Evolutionary conservation across 192 early-diverging fungal genomes (phyloP).

Genomic region (Podila clonocystis): DNA sequence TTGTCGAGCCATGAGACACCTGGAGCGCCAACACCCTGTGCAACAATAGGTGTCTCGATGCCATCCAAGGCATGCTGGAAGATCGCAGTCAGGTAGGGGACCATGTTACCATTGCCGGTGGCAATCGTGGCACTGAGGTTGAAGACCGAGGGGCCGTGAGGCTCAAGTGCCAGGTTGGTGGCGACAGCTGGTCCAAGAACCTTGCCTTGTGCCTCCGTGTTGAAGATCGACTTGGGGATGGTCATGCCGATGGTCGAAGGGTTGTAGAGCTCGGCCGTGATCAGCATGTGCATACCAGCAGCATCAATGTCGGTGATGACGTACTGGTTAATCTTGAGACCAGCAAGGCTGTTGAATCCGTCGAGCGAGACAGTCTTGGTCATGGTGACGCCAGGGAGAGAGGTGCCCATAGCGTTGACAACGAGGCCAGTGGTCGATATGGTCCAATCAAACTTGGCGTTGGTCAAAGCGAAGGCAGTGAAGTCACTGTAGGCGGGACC

Average conservation of each 20-base stretch:
- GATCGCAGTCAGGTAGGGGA: constrained; percentile 7
- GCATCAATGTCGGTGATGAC: constrained; percentile 27
- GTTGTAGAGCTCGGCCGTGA: constrained; percentile 32
- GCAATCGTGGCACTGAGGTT: constrained; percentile 19
- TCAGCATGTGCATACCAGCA: constrained; percentile 34
- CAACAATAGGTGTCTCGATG: constrained; percentile 9
- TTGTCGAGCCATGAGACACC: constrained; percentile 37
- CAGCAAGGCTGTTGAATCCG: constrained; percentile 49
- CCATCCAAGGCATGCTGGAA: constrained; percentile 20
- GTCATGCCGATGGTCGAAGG: constrained; percentile 52
- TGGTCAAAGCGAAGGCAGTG: constrained; percentile 53
- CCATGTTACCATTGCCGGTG: not conserved
- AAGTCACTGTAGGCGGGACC: constrained; percentile 49
- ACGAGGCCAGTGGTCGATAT: constrained; percentile 38
- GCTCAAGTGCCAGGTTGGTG: not conserved
- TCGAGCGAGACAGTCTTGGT: constrained; percentile 54
- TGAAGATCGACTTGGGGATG: constrained; percentile 35
- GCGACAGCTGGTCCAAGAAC: constrained; percentile 24
- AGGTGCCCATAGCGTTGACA: constrained; percentile 55
- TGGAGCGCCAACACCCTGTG: constrained; percentile 20
- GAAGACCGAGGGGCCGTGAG: constrained; percentile 12
- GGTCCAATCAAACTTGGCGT: constrained; percentile 54
- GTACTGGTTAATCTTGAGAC: constrained; percentile 11
- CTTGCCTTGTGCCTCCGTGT: constrained; percentile 10
- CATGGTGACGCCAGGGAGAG: constrained; percentile 51